Evolutionary conservation across 257 asterid species (phyloP), one percentile per base, ranked within the genome.

Genomic region (Solanum ossicruentum): DNA sequence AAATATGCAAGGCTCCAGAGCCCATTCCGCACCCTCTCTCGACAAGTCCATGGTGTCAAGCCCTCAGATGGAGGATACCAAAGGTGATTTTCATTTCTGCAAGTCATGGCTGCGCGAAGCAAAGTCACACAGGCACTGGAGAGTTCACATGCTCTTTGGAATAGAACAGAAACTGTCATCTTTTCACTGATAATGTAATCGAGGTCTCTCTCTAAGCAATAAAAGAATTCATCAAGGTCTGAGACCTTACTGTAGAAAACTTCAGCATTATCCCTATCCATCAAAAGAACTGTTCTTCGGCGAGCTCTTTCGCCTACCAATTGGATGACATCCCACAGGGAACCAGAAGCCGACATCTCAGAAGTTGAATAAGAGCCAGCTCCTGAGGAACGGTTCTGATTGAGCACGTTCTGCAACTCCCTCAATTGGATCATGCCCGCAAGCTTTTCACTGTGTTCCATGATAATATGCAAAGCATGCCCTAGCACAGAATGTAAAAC

Each of bases 191-290:
- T 89, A 67, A 94, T 84, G 89, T 85, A 88, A 51, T 90, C 93
- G 16, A 96, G 92, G 78, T 93, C 93, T 87, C 89, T 93, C 89
- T 93, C 98, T 86, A 96, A 87, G 93, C 97, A 93, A 88, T 90
- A 89, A 89, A 94, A 96, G 63, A 93, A 83, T 89, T 96, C 97
- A 91, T 93, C 97, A 58, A 95, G 92, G 82, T 93, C 97, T 78
- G 99, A 95, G 85, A 96, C 98, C 90, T 92, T 96, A 81, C 98
- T 96, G 83, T 93, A 96, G 86, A 96, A 96, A 81, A 96, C 99
- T 92, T 96, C 99, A 86, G 97, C 95, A 89, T 93, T 96, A 73
- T 96, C 98, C 87, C 98, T 96, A 88, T 96, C 99, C 98, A 96
- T 96, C 93, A 96, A 84, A 85, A 96, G 97, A 88, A 96, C 97